A percentile compares a stretch with the other conserved stretches of the same genome.
Conservation (phyloP, 352 stramenopile species). For the Phytophthora palmivora region DNA sequence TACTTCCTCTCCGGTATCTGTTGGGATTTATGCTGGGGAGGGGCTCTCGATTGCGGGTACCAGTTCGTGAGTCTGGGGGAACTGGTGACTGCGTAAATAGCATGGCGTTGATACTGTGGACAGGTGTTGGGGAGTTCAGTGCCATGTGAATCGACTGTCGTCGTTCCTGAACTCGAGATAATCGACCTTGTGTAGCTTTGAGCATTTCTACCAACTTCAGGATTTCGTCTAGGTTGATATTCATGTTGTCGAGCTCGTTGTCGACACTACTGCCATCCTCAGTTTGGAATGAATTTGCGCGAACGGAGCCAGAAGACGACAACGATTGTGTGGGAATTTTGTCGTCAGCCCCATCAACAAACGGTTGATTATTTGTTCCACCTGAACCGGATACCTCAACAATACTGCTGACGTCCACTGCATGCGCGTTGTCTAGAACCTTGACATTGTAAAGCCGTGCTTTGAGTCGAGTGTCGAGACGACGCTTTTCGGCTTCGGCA, state of each 20-base stretch:
- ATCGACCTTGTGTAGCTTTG: slow-evolving; percentile 43
- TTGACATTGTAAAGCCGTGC: slow-evolving; percentile 62
- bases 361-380: slow-evolving; percentile 39
- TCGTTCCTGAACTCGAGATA: slow-evolving; percentile 51
- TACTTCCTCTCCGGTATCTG: slow-evolving; percentile 9
- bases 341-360: slow-evolving; percentile 45
- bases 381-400: slow-evolving; percentile 42
- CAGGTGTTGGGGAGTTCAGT: slow-evolving; percentile 26
- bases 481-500: slow-evolving; percentile 61
- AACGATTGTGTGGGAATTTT: slow-evolving; percentile 3
- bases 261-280: slow-evolving; percentile 51
- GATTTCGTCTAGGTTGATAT: slow-evolving; percentile 50
- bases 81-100: slow-evolving; percentile 26
- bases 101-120: slow-evolving; percentile 26
- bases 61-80: slow-evolving; percentile 17
- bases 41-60: slow-evolving; percentile 21
- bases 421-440: slow-evolving; percentile 73
- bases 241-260: slow-evolving; percentile 59
- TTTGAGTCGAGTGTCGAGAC: slow-evolving; percentile 53
- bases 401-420: slow-evolving; percentile 62
- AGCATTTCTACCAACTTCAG: slow-evolving; percentile 49
- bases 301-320: slow-evolving; percentile 28
- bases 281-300: slow-evolving; percentile 48
- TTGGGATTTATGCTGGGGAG: slow-evolving; percentile 20
- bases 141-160: slow-evolving; percentile 51